phyloP scores from a whole-genome alignment of 1,284 basidiomycete genomes.

The Ustilago sp. region DNA sequence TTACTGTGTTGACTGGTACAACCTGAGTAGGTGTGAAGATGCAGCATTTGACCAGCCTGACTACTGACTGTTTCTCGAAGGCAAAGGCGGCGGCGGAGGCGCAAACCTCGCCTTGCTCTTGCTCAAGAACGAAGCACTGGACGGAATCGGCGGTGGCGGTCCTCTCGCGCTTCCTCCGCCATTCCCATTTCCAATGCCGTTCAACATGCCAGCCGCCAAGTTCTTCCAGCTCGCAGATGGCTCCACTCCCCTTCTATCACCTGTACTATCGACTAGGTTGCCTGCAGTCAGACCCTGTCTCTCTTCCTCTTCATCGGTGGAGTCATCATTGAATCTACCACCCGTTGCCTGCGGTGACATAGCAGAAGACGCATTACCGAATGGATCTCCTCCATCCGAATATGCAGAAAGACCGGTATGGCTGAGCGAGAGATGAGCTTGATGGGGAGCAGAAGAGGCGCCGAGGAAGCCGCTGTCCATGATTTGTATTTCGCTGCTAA shows the following conservation, averaged over 20 bases:
- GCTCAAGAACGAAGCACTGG: slow-evolving; percentile 32
- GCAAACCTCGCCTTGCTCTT: slow-evolving; percentile 29
- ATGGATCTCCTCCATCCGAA: slow-evolving; percentile 41
- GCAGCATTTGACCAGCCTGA: not conserved
- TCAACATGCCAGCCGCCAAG: slow-evolving; percentile 3
- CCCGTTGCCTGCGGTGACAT: slow-evolving; percentile 46
- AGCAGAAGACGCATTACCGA: slow-evolving; percentile 8
- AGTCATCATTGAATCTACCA: slow-evolving; percentile 6
- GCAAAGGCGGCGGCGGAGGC: slow-evolving; percentile 39
- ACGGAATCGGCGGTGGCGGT: slow-evolving; percentile 41
- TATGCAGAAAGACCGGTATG: slow-evolving; percentile 44
- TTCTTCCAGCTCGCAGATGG: slow-evolving; percentile 9
- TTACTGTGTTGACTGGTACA: slow-evolving; percentile 5
- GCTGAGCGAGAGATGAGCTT: slow-evolving; percentile 21
- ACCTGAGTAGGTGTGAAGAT: not conserved
- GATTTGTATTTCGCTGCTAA: slow-evolving; percentile 21
- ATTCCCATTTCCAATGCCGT: not conserved
- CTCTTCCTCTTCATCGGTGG: slow-evolving; percentile 27
- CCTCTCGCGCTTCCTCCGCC: slow-evolving; percentile 11
- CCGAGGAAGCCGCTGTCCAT: slow-evolving; percentile 28
- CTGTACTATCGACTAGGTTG: slow-evolving; percentile 9
- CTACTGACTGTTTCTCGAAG: slow-evolving; percentile 30
- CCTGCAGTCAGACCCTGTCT: slow-evolving; percentile 20
- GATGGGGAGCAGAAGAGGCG: not conserved
- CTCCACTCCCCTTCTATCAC: slow-evolving; percentile 6